Percentiles rank a stretch among this genome's conserved stretches.
Evolutionary conservation across 352 stramenopile species (phyloP).

Genomic region (Paralagenidium karlingii): DNA sequence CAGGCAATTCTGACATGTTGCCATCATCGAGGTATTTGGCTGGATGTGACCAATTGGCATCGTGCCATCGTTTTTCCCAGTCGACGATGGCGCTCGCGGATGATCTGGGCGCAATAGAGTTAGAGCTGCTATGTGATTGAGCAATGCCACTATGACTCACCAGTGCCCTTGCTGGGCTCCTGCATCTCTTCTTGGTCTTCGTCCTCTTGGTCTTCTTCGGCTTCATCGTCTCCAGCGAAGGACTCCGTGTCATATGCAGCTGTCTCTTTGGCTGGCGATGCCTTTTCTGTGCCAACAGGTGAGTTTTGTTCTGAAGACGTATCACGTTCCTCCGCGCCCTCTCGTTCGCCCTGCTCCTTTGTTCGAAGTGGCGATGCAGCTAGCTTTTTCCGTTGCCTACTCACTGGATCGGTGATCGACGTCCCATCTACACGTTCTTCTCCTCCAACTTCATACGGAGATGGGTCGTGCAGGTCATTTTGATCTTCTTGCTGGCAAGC

Average conservation of each 20-base stretch:
- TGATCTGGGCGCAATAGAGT: no score
- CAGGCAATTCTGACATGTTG: not conserved
- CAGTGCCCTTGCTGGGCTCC: not conserved
- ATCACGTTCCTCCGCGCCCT: no score
- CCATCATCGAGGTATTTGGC: not conserved
- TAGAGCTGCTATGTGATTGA: no score
- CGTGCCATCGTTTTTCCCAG: conserved; percentile 5
- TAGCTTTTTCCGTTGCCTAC: no score
- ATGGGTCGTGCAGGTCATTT: no score
- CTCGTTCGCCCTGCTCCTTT: no score
- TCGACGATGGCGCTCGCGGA: conserved; percentile 1
- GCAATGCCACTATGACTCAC: no score
- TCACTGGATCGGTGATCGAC: no score
- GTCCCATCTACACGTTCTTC: no score
- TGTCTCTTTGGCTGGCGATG: conserved; percentile 7
- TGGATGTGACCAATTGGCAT: not conserved
- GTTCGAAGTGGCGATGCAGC: no score
- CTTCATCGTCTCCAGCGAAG: conserved; percentile 4
- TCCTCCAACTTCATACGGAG: no score
- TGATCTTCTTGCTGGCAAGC: no score
- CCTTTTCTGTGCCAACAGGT: conserved; percentile 6
- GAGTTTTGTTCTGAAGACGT: conserved; percentile 14
- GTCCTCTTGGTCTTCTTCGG: conserved; percentile 10
- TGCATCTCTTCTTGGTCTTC: conserved; percentile 2
- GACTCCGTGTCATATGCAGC: conserved; percentile 9